Conservation (phyloP, 108 stramenopile species). For the Cyclostephanos tholiformis region DNA sequence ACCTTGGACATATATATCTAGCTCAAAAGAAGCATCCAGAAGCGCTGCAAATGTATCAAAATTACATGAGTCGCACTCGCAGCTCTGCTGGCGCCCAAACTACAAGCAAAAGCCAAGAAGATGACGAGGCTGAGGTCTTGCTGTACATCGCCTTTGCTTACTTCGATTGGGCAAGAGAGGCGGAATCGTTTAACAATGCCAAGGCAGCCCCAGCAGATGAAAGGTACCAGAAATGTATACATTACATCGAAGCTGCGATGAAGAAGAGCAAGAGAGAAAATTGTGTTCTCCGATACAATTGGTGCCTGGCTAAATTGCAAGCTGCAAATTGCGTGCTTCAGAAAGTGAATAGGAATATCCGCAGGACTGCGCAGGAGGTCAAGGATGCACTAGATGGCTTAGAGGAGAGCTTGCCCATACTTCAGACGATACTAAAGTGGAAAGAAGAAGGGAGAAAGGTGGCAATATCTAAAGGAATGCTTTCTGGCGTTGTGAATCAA, state of each 20-base stretch:
- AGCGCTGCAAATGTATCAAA: conserved; percentile 88
- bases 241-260: conserved; percentile 72
- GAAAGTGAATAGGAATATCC: conserved; percentile 79
- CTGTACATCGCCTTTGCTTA: conserved; percentile 87
- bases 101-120: conserved; percentile 77
- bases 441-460: conserved; percentile 80
- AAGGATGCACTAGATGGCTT: conserved; percentile 77
- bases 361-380: conserved; percentile 80
- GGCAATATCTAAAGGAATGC: conserved; percentile 65
- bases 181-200: conserved; percentile 78
- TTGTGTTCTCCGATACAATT: conserved; percentile 71
- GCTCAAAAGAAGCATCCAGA: conserved; percentile 88
- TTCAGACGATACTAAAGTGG: conserved; percentile 71
- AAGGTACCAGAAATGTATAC: conserved; percentile 77
- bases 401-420: conserved; percentile 73
- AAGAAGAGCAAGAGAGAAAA: conserved; percentile 65
- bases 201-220: conserved; percentile 90
- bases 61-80: conserved; percentile 77
- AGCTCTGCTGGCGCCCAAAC: conserved; percentile 69
- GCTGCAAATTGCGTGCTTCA: conserved; percentile 86
- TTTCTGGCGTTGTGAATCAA: conserved; percentile 74
- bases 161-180: conserved; percentile 90
- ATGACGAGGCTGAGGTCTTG: conserved; percentile 79
- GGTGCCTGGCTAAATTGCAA: conserved; percentile 83
- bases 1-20: conserved; percentile 86